Conservation (phyloP, 192 early-diverging fungal genomes). For the Coemansia erecta region DNA sequence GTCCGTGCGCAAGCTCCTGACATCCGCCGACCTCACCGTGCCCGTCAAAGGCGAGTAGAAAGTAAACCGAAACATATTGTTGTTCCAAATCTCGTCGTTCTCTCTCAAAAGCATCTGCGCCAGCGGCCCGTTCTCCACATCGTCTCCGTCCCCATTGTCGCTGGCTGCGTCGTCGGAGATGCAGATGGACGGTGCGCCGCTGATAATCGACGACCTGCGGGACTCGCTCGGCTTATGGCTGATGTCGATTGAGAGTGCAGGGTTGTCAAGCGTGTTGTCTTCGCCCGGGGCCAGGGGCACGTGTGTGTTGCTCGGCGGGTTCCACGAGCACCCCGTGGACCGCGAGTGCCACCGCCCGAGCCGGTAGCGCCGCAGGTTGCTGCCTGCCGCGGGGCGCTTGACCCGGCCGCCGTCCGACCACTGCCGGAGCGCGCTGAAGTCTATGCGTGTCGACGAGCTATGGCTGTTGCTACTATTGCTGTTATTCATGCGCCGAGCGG, state of each 20-base stretch:
- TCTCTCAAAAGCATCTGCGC: slow-evolving; percentile 41
- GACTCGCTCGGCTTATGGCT: slow-evolving; percentile 49
- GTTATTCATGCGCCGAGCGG: no score
- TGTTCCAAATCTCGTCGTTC: slow-evolving; percentile 52
- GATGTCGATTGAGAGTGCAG: slow-evolving; percentile 39
- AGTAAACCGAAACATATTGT: slow-evolving; percentile 57
- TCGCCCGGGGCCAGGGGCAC: background rate
- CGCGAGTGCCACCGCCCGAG: slow-evolving; percentile 48
- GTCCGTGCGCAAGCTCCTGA: slow-evolving; percentile 56
- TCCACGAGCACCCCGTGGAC: slow-evolving; percentile 47
- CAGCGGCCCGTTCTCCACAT: slow-evolving; percentile 29
- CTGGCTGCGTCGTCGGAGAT: slow-evolving; percentile 1
- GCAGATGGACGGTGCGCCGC: slow-evolving; percentile 10
- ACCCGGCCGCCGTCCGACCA: slow-evolving; percentile 44
- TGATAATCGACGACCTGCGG: slow-evolving; percentile 34
- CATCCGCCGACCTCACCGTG: slow-evolving; percentile 56
- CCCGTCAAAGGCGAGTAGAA: slow-evolving; percentile 67
- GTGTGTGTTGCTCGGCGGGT: slow-evolving; percentile 29
- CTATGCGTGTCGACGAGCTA: slow-evolving; percentile 12
- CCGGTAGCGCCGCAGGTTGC: slow-evolving; percentile 39
- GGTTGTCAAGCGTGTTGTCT: slow-evolving; percentile 1
- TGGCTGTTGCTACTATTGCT: background rate
- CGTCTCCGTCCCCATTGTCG: slow-evolving; percentile 10
- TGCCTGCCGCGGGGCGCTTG: slow-evolving; percentile 3
- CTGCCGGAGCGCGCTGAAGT: slow-evolving; percentile 36